Base-by-base conservation (phyloP, 805 yeast genomes). In the Cyberlindnera sargentensis region DNA sequence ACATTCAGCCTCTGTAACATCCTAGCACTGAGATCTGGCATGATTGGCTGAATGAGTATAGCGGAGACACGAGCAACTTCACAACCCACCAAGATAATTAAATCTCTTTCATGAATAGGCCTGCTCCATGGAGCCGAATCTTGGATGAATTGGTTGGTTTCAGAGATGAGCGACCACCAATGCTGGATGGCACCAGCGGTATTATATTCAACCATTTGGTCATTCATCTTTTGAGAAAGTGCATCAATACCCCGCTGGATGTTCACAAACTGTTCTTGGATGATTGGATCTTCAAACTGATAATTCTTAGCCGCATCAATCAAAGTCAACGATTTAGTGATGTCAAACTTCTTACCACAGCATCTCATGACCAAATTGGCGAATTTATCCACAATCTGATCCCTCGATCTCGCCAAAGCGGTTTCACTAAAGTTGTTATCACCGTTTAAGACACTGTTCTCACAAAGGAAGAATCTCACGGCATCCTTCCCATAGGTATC, bases 351-450 rank as follows among this genome's bases (percentile, higher is more conserved):
- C 31, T 73, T 68, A 1, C 90, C 86, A 43, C 95, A 80, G 31
- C 81, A 75, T 47, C 99, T 70, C 48, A 82, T 75, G 23, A 84
- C 70, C 39, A 90, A 68, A 56, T 91, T 93, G 37, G 93, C 89
- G 65, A 82, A 82, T 60, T 90, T 90, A 47, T 88, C 87, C 44
- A 87, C 80, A 34, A 91, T 67, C 52, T 79, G 76, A 31, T 78
- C 80, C 48, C 95, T 71, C 6, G 79, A 64, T 29, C 60, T 58
- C 35, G 65, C 65, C 43, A 85, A 65, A 34, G 71, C 70, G 11
- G 65, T 72, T 40, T 82, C 85, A 30, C 81, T 75, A 59, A 82
- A 93, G 52, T 89, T 89, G 51, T 90, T 78, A 63, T 93, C 99
- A 28, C 75, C 71, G 26, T 77, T 82, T 31, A 93, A 63, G 32